Base-by-base conservation (phyloP, 108 stramenopile genomes). In the Asterionellopsis glacialis region DNA sequence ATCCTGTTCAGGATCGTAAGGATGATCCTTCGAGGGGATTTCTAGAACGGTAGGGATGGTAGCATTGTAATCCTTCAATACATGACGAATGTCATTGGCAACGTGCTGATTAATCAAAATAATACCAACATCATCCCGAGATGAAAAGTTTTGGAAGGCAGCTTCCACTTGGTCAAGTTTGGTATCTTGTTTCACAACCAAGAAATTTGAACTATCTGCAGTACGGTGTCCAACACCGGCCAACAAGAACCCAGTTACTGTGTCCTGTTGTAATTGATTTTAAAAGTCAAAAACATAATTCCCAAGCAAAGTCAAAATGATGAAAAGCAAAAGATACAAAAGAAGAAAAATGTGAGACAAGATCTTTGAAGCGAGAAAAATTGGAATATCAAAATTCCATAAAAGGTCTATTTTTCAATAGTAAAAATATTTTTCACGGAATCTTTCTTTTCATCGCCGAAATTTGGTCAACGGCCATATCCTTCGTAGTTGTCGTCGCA, bases 41-140 rank as follows among this genome's bases (percentile, higher is more conserved):
- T 98, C 98, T 64, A 98, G 83, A 26, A 98, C 90, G 14, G 98
- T 98, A 6, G 98, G 98, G 74, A 98, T 96, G 23, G 93, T 94
- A 55, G 88, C 83, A 52, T 88, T 79, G 81, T 98, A 98, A 74
- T 93, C 89, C 59, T 93, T 91, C 54, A 98, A 72, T n/a, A 96
- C 79, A 61, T 97, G 98, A 52, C 98, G 88, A 70, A 98, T 96
- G 63, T 91, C 73, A 61, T 94, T 95, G 39, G 98, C 98, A 55
- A 96, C 77, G 74, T 97, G 96, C 67, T 98, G 98, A 64, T 97
- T 98, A 74, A 98, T 97, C 26, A 98, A 83, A 56, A 98, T 88
- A 47, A 98, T 98, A 33, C 93, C 98, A 42, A 98, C 64, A 74
- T 98, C 98, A 61, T 93, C 85, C 51, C 98, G 77, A 9, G 72